A percentile compares a stretch with the other conserved stretches of the same genome.
phyloP scores from a whole-genome alignment of 2,329 filamentous ascomycete genomes.

The Colletotrichum sp. region DNA sequence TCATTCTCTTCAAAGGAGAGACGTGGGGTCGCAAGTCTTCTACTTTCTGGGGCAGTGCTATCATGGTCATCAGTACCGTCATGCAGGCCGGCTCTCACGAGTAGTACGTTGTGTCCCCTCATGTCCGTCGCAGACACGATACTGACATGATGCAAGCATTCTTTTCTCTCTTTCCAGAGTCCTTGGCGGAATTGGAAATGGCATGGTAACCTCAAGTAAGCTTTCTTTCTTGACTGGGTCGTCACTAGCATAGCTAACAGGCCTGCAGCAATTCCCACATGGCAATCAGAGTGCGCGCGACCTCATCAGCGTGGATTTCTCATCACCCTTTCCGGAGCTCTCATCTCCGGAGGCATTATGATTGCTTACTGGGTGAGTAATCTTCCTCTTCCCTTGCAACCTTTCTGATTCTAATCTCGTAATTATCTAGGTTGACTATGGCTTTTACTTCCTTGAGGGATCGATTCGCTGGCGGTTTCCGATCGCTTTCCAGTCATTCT shows the following conservation, averaged over 20 bases:
- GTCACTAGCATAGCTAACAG: background rate
- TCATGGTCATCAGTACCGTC: constrained; percentile 33
- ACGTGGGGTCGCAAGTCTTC: constrained; percentile 34
- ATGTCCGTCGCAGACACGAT: background rate
- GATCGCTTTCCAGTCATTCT: constrained; percentile 33
- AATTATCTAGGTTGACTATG: constrained; percentile 7
- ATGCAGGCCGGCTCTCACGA: constrained; percentile 28
- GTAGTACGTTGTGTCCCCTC: constrained; percentile 4
- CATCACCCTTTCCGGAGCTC: constrained; percentile 29
- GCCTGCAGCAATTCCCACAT: constrained; percentile 27
- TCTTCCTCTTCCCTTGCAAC: background rate
- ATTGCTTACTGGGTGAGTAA: constrained; percentile 34
- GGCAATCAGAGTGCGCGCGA: constrained; percentile 32
- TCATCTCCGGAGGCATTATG: constrained; percentile 33
- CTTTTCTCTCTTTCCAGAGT: background rate
- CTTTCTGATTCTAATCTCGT: background rate
- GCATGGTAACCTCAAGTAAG: constrained; percentile 31
- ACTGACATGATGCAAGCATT: background rate
- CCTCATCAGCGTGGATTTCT: constrained; percentile 31
- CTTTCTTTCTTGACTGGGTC: background rate
- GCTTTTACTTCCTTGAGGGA: constrained; percentile 33
- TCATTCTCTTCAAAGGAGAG: constrained; percentile 33
- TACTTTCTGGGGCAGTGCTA: constrained; percentile 33
- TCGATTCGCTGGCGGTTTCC: constrained; percentile 37
- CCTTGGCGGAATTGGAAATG: constrained; percentile 27